These are phyloP conservation scores for Hamigera avellanea DNA, from an alignment of 495 filamentous ascomycete species.

Conservation along the genomic window DNA sequence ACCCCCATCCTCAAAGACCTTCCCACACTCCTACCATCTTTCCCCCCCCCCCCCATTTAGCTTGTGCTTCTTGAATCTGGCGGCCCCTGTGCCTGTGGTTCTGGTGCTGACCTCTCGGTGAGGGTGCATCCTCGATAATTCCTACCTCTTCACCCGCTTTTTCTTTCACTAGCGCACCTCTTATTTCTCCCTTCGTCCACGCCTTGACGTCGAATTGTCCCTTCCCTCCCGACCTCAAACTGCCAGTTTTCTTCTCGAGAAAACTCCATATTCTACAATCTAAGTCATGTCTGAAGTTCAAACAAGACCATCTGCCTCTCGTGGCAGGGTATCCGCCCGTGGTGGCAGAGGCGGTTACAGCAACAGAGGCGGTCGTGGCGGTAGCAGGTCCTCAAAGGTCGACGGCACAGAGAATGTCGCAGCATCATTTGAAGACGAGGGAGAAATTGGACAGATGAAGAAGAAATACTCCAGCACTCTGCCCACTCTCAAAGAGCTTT, in stretches of 20 bases:
- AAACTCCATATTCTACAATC: constrained; percentile 16
- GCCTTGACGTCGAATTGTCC: not conserved
- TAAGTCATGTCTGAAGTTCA: constrained; percentile 82
- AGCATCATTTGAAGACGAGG: constrained; percentile 65
- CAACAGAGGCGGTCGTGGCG: constrained; percentile 56
- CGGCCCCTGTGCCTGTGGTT: constrained; percentile 28
- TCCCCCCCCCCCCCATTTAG: constrained; percentile 17
- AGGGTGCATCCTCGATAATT: constrained; percentile 24
- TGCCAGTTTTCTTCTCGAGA: constrained; percentile 18
- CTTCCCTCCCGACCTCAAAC: constrained; percentile 17
- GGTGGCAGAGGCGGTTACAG: constrained; percentile 76
- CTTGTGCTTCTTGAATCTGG: constrained; percentile 34
- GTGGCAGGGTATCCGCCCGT: constrained; percentile 70
- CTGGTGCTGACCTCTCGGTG: constrained; percentile 30
- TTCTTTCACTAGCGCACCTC: constrained; percentile 1
- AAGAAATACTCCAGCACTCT: constrained; percentile 70
- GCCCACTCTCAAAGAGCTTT: constrained; percentile 72
- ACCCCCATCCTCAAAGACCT: not conserved
- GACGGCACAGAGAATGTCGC: constrained; percentile 42
- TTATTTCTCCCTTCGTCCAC: not conserved
- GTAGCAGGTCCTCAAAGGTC: constrained; percentile 59
- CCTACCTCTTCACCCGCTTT: constrained; percentile 18
- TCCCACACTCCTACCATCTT: constrained; percentile 8
- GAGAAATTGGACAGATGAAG: constrained; percentile 85
- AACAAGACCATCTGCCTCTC: constrained; percentile 60